Conservation (phyloP, 75 land plant genomes). For the Isoetes taiwanensis region DNA sequence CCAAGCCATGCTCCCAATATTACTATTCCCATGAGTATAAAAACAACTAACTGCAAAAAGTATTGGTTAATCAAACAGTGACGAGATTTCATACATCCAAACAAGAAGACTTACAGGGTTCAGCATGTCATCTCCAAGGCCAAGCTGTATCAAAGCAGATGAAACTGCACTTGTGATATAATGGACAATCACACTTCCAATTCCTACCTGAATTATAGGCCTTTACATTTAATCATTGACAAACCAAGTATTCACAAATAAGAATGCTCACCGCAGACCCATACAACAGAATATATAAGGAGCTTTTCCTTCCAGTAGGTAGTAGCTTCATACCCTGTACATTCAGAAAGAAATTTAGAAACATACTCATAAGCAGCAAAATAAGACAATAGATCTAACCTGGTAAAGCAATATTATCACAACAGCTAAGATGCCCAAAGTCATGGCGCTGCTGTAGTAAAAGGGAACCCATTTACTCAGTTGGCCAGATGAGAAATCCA, state of each 20-base stretch:
- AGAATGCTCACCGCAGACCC: slow-evolving; percentile 48
- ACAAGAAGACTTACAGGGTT: slow-evolving; percentile 68
- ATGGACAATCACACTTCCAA: slow-evolving; percentile 48
- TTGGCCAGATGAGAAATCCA: slow-evolving; percentile 41
- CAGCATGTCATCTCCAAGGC: slow-evolving; percentile 67
- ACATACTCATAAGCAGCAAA: too few species aligned
- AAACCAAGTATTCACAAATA: neutral
- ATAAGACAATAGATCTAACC: slow-evolving; percentile 23
- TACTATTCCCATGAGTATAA: slow-evolving; percentile 37
- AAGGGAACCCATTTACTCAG: slow-evolving; percentile 77
- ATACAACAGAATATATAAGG: slow-evolving; percentile 52
- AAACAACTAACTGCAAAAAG: slow-evolving; percentile 44
- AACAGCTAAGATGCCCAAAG: slow-evolving; percentile 60
- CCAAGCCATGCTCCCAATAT: slow-evolving; percentile 91
- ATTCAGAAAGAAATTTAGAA: too few species aligned
- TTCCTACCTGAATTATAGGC: slow-evolving; percentile 40
- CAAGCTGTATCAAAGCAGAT: slow-evolving; percentile 45
- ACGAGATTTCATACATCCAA: neutral
- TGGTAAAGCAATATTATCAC: slow-evolving; percentile 69
- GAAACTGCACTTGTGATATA: slow-evolving; percentile 49
- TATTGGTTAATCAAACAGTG: neutral
- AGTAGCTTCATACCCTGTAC: slow-evolving; percentile 85
- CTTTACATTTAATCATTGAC: neutral
- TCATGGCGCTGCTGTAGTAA: slow-evolving; percentile 85
- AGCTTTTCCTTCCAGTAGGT: slow-evolving; percentile 77